These are phyloP conservation scores for Kurtzmaniella quercitrusa DNA, from an alignment of 1,139 yeast genomes.

Conservation along the genomic window DNA sequence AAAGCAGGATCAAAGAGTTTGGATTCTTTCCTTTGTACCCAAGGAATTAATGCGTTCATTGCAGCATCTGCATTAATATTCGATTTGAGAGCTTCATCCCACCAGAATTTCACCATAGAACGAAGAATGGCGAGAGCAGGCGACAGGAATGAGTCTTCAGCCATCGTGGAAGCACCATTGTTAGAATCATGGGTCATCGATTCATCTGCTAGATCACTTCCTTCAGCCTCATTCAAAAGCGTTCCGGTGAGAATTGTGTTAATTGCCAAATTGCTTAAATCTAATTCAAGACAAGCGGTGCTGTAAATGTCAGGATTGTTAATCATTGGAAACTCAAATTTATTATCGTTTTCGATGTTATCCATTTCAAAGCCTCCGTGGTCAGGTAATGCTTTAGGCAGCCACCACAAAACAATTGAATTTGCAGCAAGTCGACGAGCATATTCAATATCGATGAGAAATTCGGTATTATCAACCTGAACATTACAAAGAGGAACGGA, in stretches of 20 bases:
- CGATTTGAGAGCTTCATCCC: slow-evolving; percentile 82
- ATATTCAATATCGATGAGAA: slow-evolving; percentile 78
- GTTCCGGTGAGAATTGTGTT: slow-evolving; percentile 86
- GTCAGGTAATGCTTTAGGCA: slow-evolving; percentile 74
- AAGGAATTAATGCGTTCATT: slow-evolving; percentile 76
- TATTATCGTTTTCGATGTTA: slow-evolving; percentile 47
- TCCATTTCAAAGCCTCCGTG: slow-evolving; percentile 83
- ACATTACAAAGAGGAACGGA: slow-evolving; percentile 85
- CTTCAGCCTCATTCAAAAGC: slow-evolving; percentile 84
- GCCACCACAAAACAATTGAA: slow-evolving; percentile 91
- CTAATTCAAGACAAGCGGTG: slow-evolving; percentile 75
- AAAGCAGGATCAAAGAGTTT: slow-evolving; percentile 72
- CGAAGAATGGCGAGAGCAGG: slow-evolving; percentile 72
- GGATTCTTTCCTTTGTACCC: slow-evolving; percentile 82
- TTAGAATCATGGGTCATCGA: slow-evolving; percentile 36
- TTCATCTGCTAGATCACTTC: slow-evolving; percentile 68
- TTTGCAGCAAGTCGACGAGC: slow-evolving; percentile 69
- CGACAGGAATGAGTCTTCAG: slow-evolving; percentile 76
- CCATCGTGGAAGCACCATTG: slow-evolving; percentile 52
- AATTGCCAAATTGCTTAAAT: slow-evolving; percentile 72
- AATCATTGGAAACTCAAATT: slow-evolving; percentile 65
- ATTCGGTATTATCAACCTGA: slow-evolving; percentile 70
- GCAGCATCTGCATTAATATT: slow-evolving; percentile 77
- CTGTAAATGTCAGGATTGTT: slow-evolving; percentile 80
- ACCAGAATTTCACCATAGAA: slow-evolving; percentile 80